Base-by-base conservation (phyloP, 2,329 filamentous ascomycete species). In the Stylonectria norvegica region DNA sequence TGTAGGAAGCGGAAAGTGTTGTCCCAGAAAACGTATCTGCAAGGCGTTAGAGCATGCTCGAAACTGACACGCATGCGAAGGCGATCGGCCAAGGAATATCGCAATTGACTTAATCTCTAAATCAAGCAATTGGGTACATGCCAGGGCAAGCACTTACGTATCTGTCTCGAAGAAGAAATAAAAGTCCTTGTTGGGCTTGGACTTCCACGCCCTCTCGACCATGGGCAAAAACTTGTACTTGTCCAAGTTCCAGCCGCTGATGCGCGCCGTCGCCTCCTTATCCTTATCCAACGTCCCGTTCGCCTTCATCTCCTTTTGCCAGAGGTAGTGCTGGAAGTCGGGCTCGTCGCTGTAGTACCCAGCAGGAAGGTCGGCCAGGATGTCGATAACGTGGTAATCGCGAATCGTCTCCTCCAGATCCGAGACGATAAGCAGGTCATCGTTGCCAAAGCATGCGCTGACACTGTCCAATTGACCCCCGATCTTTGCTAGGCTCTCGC, bases 201-300 rank as follows among this genome's bases (percentile, higher is more conserved):
- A 56, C 19, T 63, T 58, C 60, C 73, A 75, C 1, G 73, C 70
- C 19, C 68, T 60, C 42, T 76, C 71, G 4, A 79, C 61, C 68
- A 76, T 75, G 28, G 75, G 72, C 20, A 79, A 53, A 46, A 78
- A 78, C 55, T 79, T 79, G 66, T 71, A 79, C 53, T 74, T 75
- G 58, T 79, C 75, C 32, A 78, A 63, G 18, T 60, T 67, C 75
- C 75, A 78, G 2, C 73, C 73, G 28, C 57, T 62, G 45, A 62
- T 61, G 18, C 42, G 63, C 58, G 38, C 48, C 18, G 50, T 61
- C 11, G 52, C 54, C 44, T 59, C 55, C 39, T 47, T 58, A 38
- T 55, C 56, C 33, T 43, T 39, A 12, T 61, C 60, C 3, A 67
- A 51, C 10, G 60, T 62, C 20, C 61, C 62, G 8, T 62, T 63